These are phyloP conservation scores for Boletus insuetus DNA, from an alignment of 768 basidiomycete genomes.

Conservation along the genomic window DNA sequence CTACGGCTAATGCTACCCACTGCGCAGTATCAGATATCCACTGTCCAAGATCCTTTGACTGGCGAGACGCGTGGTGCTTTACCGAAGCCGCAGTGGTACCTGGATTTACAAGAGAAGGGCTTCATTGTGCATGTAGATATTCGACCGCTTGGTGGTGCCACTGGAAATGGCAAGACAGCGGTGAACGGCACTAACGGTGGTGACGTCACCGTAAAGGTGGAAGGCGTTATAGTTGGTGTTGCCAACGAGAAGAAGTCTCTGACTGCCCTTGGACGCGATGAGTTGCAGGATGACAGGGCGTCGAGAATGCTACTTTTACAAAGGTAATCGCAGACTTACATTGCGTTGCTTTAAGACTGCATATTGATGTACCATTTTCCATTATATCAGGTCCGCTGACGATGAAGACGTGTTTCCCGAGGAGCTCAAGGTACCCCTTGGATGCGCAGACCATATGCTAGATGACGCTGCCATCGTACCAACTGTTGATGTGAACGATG, in stretches of 20 bases:
- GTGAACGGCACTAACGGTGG: conserved; percentile 7
- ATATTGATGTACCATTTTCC: background rate
- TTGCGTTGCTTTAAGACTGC: conserved; percentile 1
- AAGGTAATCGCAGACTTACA: conserved; percentile 42
- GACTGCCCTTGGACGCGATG: conserved; percentile 69
- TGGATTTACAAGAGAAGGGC: conserved; percentile 58
- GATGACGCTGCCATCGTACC: conserved; percentile 35
- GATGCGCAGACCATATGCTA: conserved; percentile 57
- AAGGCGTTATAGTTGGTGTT: conserved; percentile 43
- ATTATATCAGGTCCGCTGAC: conserved; percentile 44
- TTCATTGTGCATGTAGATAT: conserved; percentile 58
- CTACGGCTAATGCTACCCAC: conserved; percentile 79
- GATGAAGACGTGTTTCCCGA: conserved; percentile 58
- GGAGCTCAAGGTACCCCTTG: conserved; percentile 59
- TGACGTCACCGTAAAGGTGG: conserved; percentile 28
- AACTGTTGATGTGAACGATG: conserved; percentile 12
- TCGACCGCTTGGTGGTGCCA: conserved; percentile 42
- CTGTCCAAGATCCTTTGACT: conserved; percentile 79
- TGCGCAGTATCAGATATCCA: conserved; percentile 72
- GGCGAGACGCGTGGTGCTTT: conserved; percentile 60
- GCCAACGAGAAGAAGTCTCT: conserved; percentile 75
- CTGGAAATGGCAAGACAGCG: conserved; percentile 1
- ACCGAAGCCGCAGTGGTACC: conserved; percentile 70
- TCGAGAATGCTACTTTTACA: conserved; percentile 65
- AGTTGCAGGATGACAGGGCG: conserved; percentile 69